Evolutionary conservation across 176 grass and related monocot species (phyloP).

Genomic region (Alloteropsis semialata): DNA sequence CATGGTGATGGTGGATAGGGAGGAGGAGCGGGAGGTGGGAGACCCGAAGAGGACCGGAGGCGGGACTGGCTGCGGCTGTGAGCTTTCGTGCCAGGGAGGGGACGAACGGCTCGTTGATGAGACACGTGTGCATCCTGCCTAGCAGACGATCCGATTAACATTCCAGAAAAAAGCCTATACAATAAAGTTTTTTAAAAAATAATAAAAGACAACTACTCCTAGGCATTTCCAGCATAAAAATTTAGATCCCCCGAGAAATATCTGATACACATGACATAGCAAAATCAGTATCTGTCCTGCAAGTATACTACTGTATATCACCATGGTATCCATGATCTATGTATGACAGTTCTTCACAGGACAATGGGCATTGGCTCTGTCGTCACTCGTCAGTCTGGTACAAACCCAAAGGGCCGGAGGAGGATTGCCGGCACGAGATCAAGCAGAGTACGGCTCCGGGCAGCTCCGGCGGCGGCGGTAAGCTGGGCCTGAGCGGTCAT

Average conservation of each 20-base stretch:
- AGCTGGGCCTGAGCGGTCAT: slow-evolving; percentile 25
- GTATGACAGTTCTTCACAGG: neutral
- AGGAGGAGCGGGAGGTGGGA: neutral
- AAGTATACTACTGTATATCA: too few species aligned
- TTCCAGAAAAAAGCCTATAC: too few species aligned
- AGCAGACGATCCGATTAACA: neutral
- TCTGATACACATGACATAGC: too few species aligned
- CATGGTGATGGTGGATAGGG: slow-evolving; percentile 13
- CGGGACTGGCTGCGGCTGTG: too few species aligned
- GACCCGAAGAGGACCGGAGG: neutral
- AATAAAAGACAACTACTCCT: neutral
- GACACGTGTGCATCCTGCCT: slow-evolving; percentile 2
- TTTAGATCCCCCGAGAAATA: too few species aligned
- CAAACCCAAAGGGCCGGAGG: slow-evolving; percentile 37
- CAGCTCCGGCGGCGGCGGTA: neutral
- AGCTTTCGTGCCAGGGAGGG: neutral
- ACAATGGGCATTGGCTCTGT: neutral
- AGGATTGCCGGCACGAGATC: slow-evolving; percentile 19
- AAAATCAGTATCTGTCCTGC: neutral
- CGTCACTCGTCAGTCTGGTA: slow-evolving; percentile 32
- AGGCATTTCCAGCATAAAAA: too few species aligned
- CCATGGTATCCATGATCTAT: too few species aligned
- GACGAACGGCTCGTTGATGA: slow-evolving; percentile 18
- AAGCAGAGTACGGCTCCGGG: slow-evolving; percentile 24
- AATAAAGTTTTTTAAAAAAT: too few species aligned